Evolutionary conservation across 1,284 basidiomycete species (phyloP).

Genomic region (Puccinia polysora): DNA sequence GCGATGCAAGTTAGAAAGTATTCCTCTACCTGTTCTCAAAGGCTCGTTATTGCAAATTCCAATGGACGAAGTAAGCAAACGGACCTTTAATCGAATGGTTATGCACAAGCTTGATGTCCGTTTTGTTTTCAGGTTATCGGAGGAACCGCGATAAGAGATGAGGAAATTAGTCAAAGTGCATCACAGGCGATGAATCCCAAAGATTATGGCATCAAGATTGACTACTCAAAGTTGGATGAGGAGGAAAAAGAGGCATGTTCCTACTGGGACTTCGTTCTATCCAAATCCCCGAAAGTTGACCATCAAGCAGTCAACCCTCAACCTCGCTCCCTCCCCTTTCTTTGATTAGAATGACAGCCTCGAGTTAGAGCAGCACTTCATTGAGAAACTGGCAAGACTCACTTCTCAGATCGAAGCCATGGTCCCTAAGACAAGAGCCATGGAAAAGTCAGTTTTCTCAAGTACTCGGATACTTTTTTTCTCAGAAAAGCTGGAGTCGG

Average conservation of each 20-base stretch:
- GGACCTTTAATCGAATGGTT: neutral
- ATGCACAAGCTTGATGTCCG: slow-evolving; percentile 46
- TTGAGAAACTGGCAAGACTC: slow-evolving; percentile 69
- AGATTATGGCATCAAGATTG: slow-evolving; percentile 84
- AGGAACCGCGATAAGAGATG: slow-evolving; percentile 64
- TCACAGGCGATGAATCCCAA: slow-evolving; percentile 67
- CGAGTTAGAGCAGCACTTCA: slow-evolving; percentile 68
- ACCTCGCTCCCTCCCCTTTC: too few species aligned
- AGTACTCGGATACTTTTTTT: neutral
- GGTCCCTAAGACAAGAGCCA: slow-evolving; percentile 94
- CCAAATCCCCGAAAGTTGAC: too few species aligned
- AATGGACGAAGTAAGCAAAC: slow-evolving; percentile 72
- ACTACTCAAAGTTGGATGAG: slow-evolving; percentile 72
- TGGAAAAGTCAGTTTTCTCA: slow-evolving; percentile 63
- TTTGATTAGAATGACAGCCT: slow-evolving; percentile 61
- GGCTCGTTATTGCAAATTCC: slow-evolving; percentile 81
- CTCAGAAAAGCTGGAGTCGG: too few species aligned
- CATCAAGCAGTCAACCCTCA: too few species aligned
- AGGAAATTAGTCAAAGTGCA: slow-evolving; percentile 65
- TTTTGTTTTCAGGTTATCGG: slow-evolving; percentile 3
- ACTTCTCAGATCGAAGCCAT: slow-evolving; percentile 82
- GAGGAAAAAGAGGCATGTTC: slow-evolving; percentile 69
- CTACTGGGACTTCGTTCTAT: too few species aligned
- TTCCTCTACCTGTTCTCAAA: slow-evolving; percentile 69
- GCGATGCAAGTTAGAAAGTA: slow-evolving; percentile 87